A percentile compares a stretch with the other conserved stretches of the same genome.
These are phyloP conservation scores for Aspergillus uvarum DNA, from an alignment of 2,329 filamentous ascomycete genomes.

Conservation along the genomic window DNA sequence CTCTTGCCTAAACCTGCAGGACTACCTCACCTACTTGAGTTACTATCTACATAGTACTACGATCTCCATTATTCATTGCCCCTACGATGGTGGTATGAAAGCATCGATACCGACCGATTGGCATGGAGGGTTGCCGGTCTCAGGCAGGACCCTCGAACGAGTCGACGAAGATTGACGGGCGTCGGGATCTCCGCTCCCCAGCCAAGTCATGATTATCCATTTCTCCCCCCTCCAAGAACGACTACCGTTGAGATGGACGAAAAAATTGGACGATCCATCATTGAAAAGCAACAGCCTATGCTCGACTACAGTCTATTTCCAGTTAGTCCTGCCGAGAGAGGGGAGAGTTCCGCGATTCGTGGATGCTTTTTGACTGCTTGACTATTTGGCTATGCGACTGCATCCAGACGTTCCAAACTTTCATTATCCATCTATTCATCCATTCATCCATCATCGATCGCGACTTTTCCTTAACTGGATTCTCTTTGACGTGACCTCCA, in stretches of 20 bases:
- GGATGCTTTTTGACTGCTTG: neutral
- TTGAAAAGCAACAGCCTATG: neutral
- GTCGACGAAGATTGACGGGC: neutral
- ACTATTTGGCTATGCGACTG: neutral
- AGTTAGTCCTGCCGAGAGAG: neutral
- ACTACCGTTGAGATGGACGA: neutral
- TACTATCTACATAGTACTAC: neutral
- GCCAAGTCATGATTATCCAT: neutral
- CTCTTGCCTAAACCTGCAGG: neutral
- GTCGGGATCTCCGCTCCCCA: neutral
- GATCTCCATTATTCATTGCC: neutral
- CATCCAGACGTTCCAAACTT: neutral
- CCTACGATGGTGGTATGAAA: too few species aligned
- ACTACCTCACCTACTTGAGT: neutral
- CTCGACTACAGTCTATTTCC: neutral
- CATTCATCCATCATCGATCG: neutral
- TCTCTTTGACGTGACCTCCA: conserved; percentile 6
- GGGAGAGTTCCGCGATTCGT: neutral
- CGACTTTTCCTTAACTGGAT: neutral
- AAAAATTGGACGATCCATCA: neutral
- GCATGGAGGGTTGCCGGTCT: neutral
- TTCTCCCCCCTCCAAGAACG: neutral
- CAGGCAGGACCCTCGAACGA: neutral
- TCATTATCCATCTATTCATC: neutral
- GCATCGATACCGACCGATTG: neutral